Evolutionary conservation across 371 early-diverging fungal species (phyloP), one percentile per base, ranked within the genome.

Genomic region (Mucor piriformis): DNA sequence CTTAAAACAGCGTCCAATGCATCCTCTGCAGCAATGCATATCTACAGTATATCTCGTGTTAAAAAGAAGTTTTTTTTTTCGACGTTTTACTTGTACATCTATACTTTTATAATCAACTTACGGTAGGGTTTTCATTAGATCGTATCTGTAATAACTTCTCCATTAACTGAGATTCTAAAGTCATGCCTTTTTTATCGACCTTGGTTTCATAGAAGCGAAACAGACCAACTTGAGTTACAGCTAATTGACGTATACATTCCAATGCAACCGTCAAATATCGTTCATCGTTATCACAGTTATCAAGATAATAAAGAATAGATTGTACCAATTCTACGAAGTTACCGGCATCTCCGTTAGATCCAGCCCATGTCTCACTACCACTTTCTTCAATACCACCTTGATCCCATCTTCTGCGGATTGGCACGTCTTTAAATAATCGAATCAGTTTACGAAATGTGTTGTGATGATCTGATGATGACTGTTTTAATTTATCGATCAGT

Each of bases 1-100:
- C 65, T 66, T 23, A 77, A 58, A 32, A 78, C 61, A 7, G 69
- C 60, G 50, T 81, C 81, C 50, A 81, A 63, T 20, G 78, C 68
- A 71, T 81, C 81, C 57, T 81, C 81, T 35, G 78, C 78, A 33
- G 73, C 71, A 32, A 72, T 66, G 34, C 74, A 69, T n/a, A 73
- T 64, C 79, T 74, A 68, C 35, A 16, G 16, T 43, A 8, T 20
- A 6, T 38, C 15, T 16, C 15, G 15, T 15, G n/a, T n/a, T n/a
- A n/a, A n/a, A n/a, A n/a, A n/a, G 16, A 6, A 38, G n/a, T 15
- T 38, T 38, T 38, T 38, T 34, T 34, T 34, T 34, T 34, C 34
- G 7, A 38, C 11, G 38, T 10, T 38, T 38, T 38, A 38, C 13
- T n/a, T 38, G 1, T 38, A 1, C n/a, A 38, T 38, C n/a, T 38